Evolutionary conservation across 1,284 basidiomycete species (phyloP), one percentile per base, ranked within the genome.

Genomic region (Austropuccinia psidii): DNA sequence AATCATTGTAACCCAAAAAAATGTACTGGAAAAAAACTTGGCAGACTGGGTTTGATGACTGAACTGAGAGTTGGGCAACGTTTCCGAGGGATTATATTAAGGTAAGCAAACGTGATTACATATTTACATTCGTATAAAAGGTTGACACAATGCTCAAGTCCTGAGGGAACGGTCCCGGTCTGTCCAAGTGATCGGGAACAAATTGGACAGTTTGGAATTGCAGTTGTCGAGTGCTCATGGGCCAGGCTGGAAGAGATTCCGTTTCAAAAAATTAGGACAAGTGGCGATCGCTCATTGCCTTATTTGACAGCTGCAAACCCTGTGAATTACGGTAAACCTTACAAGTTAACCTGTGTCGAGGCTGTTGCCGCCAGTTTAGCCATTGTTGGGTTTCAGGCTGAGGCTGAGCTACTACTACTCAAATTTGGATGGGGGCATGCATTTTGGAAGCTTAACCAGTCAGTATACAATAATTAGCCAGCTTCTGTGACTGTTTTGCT

Each of bases 171-270:
- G 24, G 85, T 87, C 77, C 85, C 90, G 2, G 85, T 98, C 33
- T 90, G 88, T 58, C 93, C 92, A 0, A 86, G 88, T 0, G 95
- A 98, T 80, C 86, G 87, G 19, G 88, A 90, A n/a, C 87, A 94
- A 65, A 83, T 98, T 15, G 83, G 85, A 3, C 84, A 86, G 74
- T 84, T 84, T 49, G 95, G 95, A 0, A 83, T 98, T 0, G 95
- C 95, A 0, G 95, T 98, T 8, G 93, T 98, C 1, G 95, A 98
- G 80, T 97, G 93, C 81, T 94, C 91, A 4, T 98, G 95, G 95
- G 95, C 95, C 1, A 85, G 93, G 24, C 82, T 98, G 7, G 91
- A 93, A 68, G 94, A 98, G 76, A 88, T 98, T 1, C 95, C 95
- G 0, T 98, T 96, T 80, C 84, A 86, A 67, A 97, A 96, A 82